Evolutionary conservation across 441 rosid genomes (phyloP).

Genomic region (Gossypium davidsonii): DNA sequence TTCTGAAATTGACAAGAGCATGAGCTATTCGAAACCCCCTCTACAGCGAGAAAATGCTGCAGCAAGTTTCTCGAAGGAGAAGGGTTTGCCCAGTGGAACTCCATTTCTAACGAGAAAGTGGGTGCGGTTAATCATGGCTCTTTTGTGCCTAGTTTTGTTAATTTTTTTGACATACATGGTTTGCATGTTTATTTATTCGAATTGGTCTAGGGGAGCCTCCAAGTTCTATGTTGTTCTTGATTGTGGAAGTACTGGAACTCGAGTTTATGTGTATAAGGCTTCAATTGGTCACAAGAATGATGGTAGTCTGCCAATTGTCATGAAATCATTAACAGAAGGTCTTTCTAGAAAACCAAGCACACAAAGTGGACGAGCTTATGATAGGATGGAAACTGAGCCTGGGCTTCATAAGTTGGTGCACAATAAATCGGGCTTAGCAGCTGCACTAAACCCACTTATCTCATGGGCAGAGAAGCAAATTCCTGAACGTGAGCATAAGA

Average conservation of each 20-base stretch:
- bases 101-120: constrained; percentile 53
- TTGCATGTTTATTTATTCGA: constrained; percentile 50
- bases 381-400: constrained; percentile 97
- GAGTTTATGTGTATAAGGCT: constrained; percentile 76
- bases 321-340: constrained; percentile 68
- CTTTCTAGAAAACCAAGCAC: constrained; percentile 46
- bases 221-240: constrained; percentile 90
- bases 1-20: constrained; percentile 30
- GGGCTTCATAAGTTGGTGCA: constrained; percentile 79
- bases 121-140: constrained; percentile 42
- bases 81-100: constrained; percentile 41
- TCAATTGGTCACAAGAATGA: constrained; percentile 50
- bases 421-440: constrained; percentile 66
- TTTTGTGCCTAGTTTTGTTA: constrained; percentile 51
- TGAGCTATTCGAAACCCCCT: constrained; percentile 23
- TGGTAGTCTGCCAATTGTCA: constrained; percentile 58
- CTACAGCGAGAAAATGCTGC: constrained; percentile 54
- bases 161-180: constrained; percentile 49
- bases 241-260: constrained; percentile 99
- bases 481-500: constrained; percentile 65
- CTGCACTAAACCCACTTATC: constrained; percentile 79
- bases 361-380: constrained; percentile 77
- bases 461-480: constrained; percentile 92
- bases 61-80: constrained; percentile 81
- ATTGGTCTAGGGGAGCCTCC: constrained; percentile 68